Conservation (phyloP, 2,329 filamentous ascomycete species). For the Hypoxylon sp. region DNA sequence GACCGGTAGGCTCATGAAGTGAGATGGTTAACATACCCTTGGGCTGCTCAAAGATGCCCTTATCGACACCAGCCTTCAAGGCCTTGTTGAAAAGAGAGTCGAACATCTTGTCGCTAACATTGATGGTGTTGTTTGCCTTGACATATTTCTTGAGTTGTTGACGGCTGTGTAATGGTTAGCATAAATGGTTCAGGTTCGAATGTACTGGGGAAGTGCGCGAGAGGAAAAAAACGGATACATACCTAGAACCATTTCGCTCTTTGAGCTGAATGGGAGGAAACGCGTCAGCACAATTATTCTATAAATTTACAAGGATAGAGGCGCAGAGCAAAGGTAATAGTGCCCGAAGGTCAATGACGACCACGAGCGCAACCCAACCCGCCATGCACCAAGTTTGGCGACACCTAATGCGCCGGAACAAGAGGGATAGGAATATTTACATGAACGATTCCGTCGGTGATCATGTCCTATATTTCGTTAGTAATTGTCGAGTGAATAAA, state of each 20-base stretch:
- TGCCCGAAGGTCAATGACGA: constrained; percentile 6
- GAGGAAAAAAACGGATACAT: constrained; percentile 24
- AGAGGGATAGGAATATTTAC: constrained; percentile 56
- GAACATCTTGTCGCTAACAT: constrained; percentile 62
- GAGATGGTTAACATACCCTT: constrained; percentile 69
- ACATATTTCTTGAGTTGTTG: constrained; percentile 69
- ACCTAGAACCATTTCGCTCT: constrained; percentile 68
- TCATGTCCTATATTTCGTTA: constrained; percentile 65
- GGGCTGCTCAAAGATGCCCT: constrained; percentile 85
- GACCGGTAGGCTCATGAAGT: neutral
- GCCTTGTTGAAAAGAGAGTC: constrained; percentile 74
- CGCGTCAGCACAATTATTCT: constrained; percentile 51
- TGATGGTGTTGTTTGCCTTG: constrained; percentile 49
- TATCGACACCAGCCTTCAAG: constrained; percentile 79
- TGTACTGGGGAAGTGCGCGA: constrained; percentile 21
- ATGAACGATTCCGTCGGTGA: constrained; percentile 67
- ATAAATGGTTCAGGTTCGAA: constrained; percentile 10
- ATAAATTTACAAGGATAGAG: constrained; percentile 1
- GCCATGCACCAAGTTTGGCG: constrained; percentile 31
- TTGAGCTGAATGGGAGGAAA: constrained; percentile 60
- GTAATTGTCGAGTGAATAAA: constrained; percentile 39
- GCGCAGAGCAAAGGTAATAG: constrained; percentile 7
- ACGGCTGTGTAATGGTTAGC: constrained; percentile 55
- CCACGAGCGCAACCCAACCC: constrained; percentile 37
- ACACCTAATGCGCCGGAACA: constrained; percentile 50